phyloP scores from a whole-genome alignment of 1,284 basidiomycete species.

The Nidula niveotomentosa region DNA sequence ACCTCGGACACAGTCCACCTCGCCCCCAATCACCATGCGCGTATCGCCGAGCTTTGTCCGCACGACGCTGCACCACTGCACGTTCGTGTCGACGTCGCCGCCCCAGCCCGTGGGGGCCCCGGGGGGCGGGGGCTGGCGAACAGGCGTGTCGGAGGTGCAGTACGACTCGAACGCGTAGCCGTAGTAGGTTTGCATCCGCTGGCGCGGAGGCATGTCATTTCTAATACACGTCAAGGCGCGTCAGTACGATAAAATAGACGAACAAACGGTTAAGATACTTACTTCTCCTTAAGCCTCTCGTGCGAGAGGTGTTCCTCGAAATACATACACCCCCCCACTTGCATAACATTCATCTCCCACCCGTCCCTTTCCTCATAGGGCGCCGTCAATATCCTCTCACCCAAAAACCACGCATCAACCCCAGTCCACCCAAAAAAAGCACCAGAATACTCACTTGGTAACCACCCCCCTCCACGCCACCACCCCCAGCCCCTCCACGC shows the following conservation, averaged over 20 bases:
- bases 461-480: slow-evolving; percentile 90
- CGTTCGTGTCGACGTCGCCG: slow-evolving; percentile 90
- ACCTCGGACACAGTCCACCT: slow-evolving; percentile 93
- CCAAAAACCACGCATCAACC: slow-evolving; percentile 6
- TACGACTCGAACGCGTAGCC: slow-evolving; percentile 90
- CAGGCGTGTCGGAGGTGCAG: slow-evolving; percentile 58
- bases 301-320: slow-evolving; percentile 79
- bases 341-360: slow-evolving; percentile 87
- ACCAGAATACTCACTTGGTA: slow-evolving; percentile 65
- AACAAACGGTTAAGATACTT: slow-evolving; percentile 15
- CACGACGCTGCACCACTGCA: slow-evolving; percentile 95
- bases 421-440: slow-evolving; percentile 7
- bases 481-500: slow-evolving; percentile 46
- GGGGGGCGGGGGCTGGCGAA: slow-evolving; percentile 11
- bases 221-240: slow-evolving; percentile 30
- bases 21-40: slow-evolving; percentile 89
- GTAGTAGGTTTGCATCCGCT: slow-evolving; percentile 66
- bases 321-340: slow-evolving; percentile 75
- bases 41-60: slow-evolving; percentile 84
- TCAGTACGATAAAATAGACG: slow-evolving; percentile 1
- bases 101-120: slow-evolving; percentile 65
- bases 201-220: slow-evolving; percentile 58
- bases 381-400: slow-evolving; percentile 66
- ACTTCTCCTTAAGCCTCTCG: slow-evolving; percentile 63
- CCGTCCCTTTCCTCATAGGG: slow-evolving; percentile 81